Base-by-base conservation (phyloP, 2,329 filamentous ascomycete species). In the Bisporella sp. region DNA sequence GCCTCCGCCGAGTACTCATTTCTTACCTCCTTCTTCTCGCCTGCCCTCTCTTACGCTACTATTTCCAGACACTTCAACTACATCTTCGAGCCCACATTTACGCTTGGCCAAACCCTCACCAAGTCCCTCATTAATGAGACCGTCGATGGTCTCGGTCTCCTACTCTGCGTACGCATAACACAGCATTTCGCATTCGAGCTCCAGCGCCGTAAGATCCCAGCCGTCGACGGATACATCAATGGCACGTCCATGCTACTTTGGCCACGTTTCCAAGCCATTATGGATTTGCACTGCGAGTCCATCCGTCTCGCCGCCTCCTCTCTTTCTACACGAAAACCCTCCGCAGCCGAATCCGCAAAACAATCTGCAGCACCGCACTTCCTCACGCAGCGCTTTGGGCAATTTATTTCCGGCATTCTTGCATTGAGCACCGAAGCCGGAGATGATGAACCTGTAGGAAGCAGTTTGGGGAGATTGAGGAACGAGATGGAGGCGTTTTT, bases 1-100 rank as follows among this genome's bases (percentile, higher is more conserved):
- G 87, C 90, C 1, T 91, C 87, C 2, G 87, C 91, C 33, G 95
- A 99, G 67, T 99, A 97, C 69, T 90, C 88, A 3, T 97, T 99
- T 65, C 77, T 97, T 50, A 87, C 88, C 1, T 79, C 87, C 12
- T 96, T 96, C 72, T 97, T 99, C 72, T 81, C 85, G 6, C 84
- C 89, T 0, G 77, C 86, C 8, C 74, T 89, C 32, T 85, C 84
- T 6, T 88, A 87, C 61, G 77, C 89, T 12, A 76, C 84, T 49
- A 86, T 96, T 45, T 89, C 88, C 28, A 84, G 85, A 45, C 89
- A 88, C 59, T 96, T 96, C 64, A 76, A 81, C 54, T 87, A 91
- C 60, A 89, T 96, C 48, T 96, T 97, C 63, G 86, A 92, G 53
- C 86, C 90, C 1, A 91, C 91, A 0, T 91, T 99, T 62, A 74